A percentile compares a stretch with the other conserved stretches of the same genome.
Conservation (phyloP, 1,284 basidiomycete species). For the Moesziomyces parantarcticus region DNA sequence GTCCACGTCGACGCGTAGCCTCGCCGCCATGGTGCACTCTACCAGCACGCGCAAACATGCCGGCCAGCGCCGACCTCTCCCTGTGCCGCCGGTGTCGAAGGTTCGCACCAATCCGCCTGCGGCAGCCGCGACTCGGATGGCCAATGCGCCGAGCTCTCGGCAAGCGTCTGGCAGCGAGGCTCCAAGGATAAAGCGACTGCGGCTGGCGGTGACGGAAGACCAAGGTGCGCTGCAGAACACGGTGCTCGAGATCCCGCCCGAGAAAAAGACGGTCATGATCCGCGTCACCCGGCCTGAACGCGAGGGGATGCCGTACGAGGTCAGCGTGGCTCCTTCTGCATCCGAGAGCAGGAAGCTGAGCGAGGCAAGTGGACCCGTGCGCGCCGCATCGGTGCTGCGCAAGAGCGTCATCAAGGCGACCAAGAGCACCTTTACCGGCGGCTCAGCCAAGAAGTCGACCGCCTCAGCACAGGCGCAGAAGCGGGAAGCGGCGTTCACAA, state of each 20-base stretch:
- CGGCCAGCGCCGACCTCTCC: slow-evolving; percentile 20
- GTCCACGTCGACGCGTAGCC: slow-evolving; percentile 35
- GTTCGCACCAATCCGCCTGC: slow-evolving; percentile 12
- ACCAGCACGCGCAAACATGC: slow-evolving; percentile 21
- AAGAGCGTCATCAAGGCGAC: slow-evolving; percentile 48
- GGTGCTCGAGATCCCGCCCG: slow-evolving; percentile 33
- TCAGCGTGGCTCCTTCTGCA: slow-evolving; percentile 18
- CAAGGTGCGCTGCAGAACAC: slow-evolving; percentile 31
- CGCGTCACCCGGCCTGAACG: slow-evolving; percentile 36
- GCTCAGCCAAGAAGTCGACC: slow-evolving; percentile 20
- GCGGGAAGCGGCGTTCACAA: slow-evolving; percentile 23
- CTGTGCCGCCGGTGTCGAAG: slow-evolving; percentile 22
- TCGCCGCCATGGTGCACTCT: slow-evolving; percentile 26
- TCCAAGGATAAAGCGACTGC: slow-evolving; percentile 25
- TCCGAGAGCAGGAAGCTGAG: background rate
- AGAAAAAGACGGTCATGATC: slow-evolving; percentile 35
- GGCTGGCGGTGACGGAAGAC: slow-evolving; percentile 37
- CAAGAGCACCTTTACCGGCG: slow-evolving; percentile 24
- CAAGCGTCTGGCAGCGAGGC: slow-evolving; percentile 17
- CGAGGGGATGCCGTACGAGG: slow-evolving; percentile 39
- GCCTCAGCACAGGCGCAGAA: slow-evolving; percentile 12
- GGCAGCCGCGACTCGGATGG: background rate
- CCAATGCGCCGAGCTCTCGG: slow-evolving; percentile 1
- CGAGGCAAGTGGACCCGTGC: slow-evolving; percentile 2
- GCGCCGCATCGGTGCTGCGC: slow-evolving; percentile 19